Evolutionary conservation across 2,329 filamentous ascomycete species (phyloP).

Genomic region (Ophiostoma ulmi): DNA sequence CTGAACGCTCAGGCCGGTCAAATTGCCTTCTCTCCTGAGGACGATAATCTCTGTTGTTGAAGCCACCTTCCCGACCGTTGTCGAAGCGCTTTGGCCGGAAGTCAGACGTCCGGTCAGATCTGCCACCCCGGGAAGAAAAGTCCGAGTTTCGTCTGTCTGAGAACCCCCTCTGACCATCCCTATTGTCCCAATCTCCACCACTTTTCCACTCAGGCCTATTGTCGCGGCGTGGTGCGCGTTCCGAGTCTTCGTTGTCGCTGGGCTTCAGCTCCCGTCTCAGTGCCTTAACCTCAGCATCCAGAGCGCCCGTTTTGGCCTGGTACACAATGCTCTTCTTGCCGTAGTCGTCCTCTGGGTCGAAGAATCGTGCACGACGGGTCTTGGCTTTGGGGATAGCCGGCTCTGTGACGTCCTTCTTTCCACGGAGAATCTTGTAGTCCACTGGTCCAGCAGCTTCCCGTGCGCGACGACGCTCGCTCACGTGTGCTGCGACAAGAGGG

Average conservation of each 20-base stretch:
- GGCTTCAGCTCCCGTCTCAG: neutral
- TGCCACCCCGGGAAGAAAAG: neutral
- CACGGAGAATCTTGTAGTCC: conserved; percentile 39
- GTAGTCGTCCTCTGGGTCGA: conserved; percentile 45
- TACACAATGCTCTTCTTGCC: conserved; percentile 55
- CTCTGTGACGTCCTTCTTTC: conserved; percentile 50
- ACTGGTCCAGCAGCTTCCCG: conserved; percentile 30
- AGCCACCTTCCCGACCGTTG: neutral
- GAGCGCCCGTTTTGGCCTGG: conserved; percentile 44
- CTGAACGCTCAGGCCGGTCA: neutral
- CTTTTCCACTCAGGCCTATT: neutral
- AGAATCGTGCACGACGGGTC: conserved; percentile 49
- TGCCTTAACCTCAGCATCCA: conserved; percentile 35
- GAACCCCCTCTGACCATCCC: neutral
- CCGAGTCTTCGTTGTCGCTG: neutral
- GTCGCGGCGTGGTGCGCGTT: neutral
- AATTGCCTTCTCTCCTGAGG: neutral
- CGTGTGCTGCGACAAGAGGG: conserved; percentile 27
- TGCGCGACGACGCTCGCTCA: conserved; percentile 32
- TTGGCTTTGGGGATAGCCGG: conserved; percentile 38
- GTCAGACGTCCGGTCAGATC: neutral
- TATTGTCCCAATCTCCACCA: neutral
- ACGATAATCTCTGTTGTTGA: neutral
- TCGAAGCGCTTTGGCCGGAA: neutral
- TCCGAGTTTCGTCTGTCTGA: neutral